Base-by-base conservation (phyloP, 305 asterid genomes). In the Plantago coronopus region DNA sequence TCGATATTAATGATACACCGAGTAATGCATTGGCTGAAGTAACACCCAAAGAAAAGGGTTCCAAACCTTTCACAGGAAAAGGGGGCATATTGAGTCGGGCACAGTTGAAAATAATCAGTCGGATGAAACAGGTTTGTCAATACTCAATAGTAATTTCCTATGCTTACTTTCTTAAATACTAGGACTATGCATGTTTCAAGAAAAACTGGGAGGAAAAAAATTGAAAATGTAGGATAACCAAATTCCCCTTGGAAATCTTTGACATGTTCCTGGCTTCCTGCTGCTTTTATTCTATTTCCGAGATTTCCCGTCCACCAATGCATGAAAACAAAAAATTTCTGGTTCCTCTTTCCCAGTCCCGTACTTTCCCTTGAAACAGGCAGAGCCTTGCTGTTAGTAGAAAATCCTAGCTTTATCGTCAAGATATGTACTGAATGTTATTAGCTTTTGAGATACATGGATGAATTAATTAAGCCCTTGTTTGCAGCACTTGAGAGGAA, bases 41-140 rank as follows among this genome's bases (percentile, higher is more conserved):
- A 46, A 79, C 86, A 17, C 82, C 89, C 4, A 79, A 74, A 40
- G 91, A 83, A 64, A 85, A 80, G 71, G 84, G 79, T 5, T 74
- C 69, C 7, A 84, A 72, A 64, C 77, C 74, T 61, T 59, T 47
- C 42, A 74, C 67, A 62, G 69, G 78, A 54, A 84, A 69, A 72
- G 83, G 60, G 55, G 69, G 73, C 23, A 44, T 64, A 42, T 46
- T 62, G 9, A 66, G 63, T 66, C 68, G 49, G 62, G 48, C 69
- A 18, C 73, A 57, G 6, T 57, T 73, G 60, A 80, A 60, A 63
- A 68, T 81, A 69, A 73, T 76, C 51, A 74, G 61, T 65, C 76
- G 78, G 85, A 62, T 85, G 31, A 79, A 80, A 70, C 89, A 81
- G 89, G 95, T 85, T 47, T 48, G 68, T 64, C 42, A 17, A 18